Base-by-base conservation (phyloP, 2,329 filamentous ascomycete genomes). In the Trichoderma breve region DNA sequence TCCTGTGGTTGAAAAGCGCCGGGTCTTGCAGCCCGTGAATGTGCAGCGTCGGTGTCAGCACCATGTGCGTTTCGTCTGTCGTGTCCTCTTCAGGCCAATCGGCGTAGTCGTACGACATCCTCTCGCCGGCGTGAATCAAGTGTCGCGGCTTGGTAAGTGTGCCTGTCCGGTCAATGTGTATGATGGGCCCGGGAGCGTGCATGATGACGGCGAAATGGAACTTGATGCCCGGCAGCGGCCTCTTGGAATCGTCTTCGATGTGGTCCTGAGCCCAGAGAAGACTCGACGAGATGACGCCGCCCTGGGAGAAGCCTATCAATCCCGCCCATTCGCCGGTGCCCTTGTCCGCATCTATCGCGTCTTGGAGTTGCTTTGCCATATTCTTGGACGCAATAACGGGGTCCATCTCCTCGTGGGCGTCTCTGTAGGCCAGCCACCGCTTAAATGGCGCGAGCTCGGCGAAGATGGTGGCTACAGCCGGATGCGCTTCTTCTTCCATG, bases 251-350 rank as follows among this genome's bases (percentile, higher is more conserved):
- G 11, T 68, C 64, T 2, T 55, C 69, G 5, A 65, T 67, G 18
- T 86, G 80, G 34, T 85, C 83, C 83, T 94, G 91, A 80, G 93
- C 82, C 76, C 86, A 86, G 51, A 92, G 80, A 73, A 92, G 66
- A 73, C 88, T 90, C 2, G 86, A 87, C 1, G 85, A 86, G 6
- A 91, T 76, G 80, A 89, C 90, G 24, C 88, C 89, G 57, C 90
- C 90, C 78, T 92, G 90, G 66, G 89, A 91, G 79, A 92, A 92
- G 0, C 90, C 90, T 65, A 92, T 76, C 11, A 92, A 73, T 0
- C 82, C 90, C 11, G 90, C 86, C 85, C 88, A 91, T 14, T 84
- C 81, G 0, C 90, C 90, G 0, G 82, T 85, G 2, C 83, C 88
- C 74, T 86, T 81, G 76, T 91, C 88, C 6, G 78, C 80, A 11